phyloP scores from a whole-genome alignment of 2,329 filamentous ascomycete species.

The Aureobasidium sp. region DNA sequence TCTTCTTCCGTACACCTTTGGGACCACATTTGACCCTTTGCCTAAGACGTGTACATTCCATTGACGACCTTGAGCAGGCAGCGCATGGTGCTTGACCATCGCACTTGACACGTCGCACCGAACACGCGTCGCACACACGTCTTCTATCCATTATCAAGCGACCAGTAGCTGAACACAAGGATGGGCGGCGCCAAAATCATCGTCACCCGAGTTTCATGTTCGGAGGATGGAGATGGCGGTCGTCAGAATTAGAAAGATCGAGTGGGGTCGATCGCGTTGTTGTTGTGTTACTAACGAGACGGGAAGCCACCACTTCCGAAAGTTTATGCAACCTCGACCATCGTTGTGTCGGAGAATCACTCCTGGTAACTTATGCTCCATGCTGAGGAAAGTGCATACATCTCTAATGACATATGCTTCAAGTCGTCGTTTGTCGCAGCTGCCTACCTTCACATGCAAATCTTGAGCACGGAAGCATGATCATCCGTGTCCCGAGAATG shows the following conservation, averaged over 20 bases:
- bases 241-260: not conserved
- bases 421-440: too few species aligned
- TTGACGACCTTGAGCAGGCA: slow-evolving; percentile 4
- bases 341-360: too few species aligned
- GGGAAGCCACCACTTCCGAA: not conserved
- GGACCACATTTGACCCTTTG: slow-evolving; percentile 11
- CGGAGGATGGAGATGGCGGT: not conserved
- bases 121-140: slow-evolving; percentile 15
- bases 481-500: too few species aligned
- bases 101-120: slow-evolving; percentile 15
- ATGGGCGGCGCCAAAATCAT: not conserved
- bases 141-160: not conserved
- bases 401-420: too few species aligned
- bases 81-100: slow-evolving; percentile 14
- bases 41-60: slow-evolving; percentile 13
- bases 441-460: too few species aligned
- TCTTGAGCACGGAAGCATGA: too few species aligned
- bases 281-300: not conserved
- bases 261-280: not conserved
- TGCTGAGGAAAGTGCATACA: too few species aligned
- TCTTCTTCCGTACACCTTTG: slow-evolving; percentile 13
- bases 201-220: not conserved
- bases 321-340: not conserved
- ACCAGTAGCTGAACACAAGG: not conserved
- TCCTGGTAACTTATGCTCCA: too few species aligned